phyloP scores from a whole-genome alignment of 2,329 filamentous ascomycete species.

The Ophiosphaerella herpotricha region DNA sequence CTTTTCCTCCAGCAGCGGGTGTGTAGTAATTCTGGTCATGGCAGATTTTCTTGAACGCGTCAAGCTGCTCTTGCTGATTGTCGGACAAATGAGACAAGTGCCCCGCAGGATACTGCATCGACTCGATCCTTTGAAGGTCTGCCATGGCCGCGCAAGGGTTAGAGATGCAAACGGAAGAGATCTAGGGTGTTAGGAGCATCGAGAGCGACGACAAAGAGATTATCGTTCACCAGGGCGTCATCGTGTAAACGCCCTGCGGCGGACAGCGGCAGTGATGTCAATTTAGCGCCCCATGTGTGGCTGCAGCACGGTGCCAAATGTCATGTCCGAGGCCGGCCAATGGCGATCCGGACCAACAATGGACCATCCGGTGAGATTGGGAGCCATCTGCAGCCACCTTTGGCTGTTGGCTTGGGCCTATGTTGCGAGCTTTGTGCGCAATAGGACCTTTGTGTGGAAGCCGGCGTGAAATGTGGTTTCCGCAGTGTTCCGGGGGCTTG shows the following conservation, averaged over 20 bases:
- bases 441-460: constrained; percentile 7
- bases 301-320: constrained; percentile 19
- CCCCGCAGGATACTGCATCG: constrained; percentile 70
- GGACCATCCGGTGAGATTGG: constrained; percentile 6
- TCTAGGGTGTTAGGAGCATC: constrained; percentile 1
- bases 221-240: constrained; percentile 27
- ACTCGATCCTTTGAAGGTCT: constrained; percentile 44
- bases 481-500: constrained; percentile 21
- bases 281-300: constrained; percentile 17
- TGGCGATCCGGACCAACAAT: constrained; percentile 23
- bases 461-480: constrained; percentile 10
- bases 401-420: constrained; percentile 4
- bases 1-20: constrained; percentile 46
- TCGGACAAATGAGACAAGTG: constrained; percentile 77
- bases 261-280: constrained; percentile 35
- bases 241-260: constrained; percentile 27
- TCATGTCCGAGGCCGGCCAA: constrained; percentile 13
- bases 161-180: constrained; percentile 2
- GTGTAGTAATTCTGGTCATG: constrained; percentile 68
- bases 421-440: constrained; percentile 13
- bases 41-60: constrained; percentile 72
- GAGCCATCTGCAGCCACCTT: background rate
- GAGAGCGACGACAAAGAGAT: constrained; percentile 16
- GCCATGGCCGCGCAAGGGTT: constrained; percentile 28
- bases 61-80: constrained; percentile 69